Evolutionary conservation across 169 alveolate genomes (phyloP).

Genomic region (Eimeria brunetti): DNA sequence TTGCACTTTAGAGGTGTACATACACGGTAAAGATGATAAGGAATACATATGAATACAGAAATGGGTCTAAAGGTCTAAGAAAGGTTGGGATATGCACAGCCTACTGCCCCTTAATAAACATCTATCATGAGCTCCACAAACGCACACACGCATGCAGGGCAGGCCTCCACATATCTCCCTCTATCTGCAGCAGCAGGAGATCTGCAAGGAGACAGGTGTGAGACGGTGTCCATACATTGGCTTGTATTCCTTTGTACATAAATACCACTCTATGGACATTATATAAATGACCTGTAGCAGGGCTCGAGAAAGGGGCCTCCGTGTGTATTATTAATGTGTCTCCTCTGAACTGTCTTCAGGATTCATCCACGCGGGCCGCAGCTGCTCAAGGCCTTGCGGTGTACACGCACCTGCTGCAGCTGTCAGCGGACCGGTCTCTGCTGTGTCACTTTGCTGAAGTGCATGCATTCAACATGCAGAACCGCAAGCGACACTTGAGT

Average conservation of each 20-base stretch:
- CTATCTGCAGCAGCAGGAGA: neutral
- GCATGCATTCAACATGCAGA: conserved; percentile 49
- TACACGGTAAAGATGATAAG: neutral
- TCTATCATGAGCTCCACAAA: neutral
- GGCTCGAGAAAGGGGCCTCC: neutral
- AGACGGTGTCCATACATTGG: neutral
- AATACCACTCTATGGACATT: too few species aligned
- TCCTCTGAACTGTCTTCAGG: conserved; percentile 27
- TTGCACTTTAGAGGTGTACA: neutral
- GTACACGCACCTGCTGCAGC: conserved; percentile 61
- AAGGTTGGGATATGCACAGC: neutral
- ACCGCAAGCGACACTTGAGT: conserved; percentile 1
- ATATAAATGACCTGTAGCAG: neutral
- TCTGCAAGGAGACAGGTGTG: neutral
- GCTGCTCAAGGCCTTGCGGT: conserved; percentile 72
- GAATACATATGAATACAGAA: neutral
- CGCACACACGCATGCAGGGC: neutral
- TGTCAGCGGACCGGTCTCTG: conserved; percentile 68
- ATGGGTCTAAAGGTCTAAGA: too few species aligned
- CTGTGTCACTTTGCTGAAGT: conserved; percentile 58
- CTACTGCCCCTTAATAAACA: neutral
- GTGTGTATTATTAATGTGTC: neutral
- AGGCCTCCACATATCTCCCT: neutral
- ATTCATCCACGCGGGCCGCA: conserved; percentile 21
- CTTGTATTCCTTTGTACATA: neutral